phyloP scores from a whole-genome alignment of 306 rosid genomes.

The Lathyrus aphaca region DNA sequence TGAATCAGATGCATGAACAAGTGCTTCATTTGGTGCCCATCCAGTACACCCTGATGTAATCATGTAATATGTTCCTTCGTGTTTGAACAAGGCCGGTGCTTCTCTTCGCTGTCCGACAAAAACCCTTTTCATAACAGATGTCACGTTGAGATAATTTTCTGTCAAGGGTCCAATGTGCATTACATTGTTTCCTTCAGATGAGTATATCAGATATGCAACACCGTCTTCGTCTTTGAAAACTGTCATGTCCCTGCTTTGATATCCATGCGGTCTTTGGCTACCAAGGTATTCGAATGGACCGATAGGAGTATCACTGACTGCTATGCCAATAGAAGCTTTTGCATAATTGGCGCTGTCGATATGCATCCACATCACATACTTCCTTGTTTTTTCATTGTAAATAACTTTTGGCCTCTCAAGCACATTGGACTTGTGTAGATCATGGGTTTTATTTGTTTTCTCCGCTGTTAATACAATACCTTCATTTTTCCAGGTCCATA shows the following conservation, averaged over 20 bases:
- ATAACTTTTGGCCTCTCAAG: constrained; percentile 97
- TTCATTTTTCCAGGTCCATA: constrained; percentile 93
- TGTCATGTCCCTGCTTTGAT: constrained; percentile 89
- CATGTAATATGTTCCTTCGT: constrained; percentile 87
- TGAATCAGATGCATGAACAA: constrained; percentile 47
- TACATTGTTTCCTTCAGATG: constrained; percentile 83
- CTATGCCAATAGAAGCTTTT: constrained; percentile 81
- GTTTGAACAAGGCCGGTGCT: constrained; percentile 91
- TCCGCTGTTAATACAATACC: constrained; percentile 83
- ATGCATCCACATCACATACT: constrained; percentile 99
- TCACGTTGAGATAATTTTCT: constrained; percentile 70
- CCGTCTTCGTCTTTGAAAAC: constrained; percentile 87
- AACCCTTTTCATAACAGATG: constrained; percentile 56
- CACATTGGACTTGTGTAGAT: constrained; percentile 82
- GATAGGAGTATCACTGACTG: constrained; percentile 52
- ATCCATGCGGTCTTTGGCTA: constrained; percentile 84
- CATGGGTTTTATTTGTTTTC: constrained; percentile 71
- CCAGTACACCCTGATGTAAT: constrained; percentile 96
- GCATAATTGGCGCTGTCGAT: constrained; percentile 87
- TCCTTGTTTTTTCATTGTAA: constrained; percentile 73
- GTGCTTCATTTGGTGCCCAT: constrained; percentile 27
- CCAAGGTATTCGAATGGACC: constrained; percentile 85
- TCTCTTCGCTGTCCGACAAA: constrained; percentile 89
- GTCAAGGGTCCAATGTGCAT: constrained; percentile 81
- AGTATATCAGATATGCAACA: constrained; percentile 79